A percentile compares a stretch with the other conserved stretches of the same genome.
Evolutionary conservation across 2,329 filamentous ascomycete species (phyloP).

Genomic region (Aureobasidium mangrovei): DNA sequence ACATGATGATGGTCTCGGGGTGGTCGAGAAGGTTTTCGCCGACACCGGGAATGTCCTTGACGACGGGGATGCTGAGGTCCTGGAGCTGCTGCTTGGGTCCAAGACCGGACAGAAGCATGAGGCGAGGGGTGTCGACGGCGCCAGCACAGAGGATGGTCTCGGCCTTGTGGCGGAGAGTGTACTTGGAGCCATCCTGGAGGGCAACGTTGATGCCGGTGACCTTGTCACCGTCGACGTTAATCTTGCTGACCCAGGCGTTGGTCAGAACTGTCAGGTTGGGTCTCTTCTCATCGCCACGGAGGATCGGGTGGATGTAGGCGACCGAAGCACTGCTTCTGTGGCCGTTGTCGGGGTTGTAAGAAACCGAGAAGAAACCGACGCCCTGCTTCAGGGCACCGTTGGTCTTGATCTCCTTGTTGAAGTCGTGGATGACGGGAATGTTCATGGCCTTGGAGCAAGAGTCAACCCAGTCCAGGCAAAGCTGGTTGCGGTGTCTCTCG

Average conservation of each 20-base stretch:
- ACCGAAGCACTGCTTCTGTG: conserved; percentile 78
- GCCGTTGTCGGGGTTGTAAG: conserved; percentile 84
- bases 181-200: conserved; percentile 50
- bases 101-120: conserved; percentile 46
- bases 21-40: conserved; percentile 58
- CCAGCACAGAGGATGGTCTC: conserved; percentile 77
- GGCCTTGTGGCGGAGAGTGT: conserved; percentile 51
- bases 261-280: conserved; percentile 81
- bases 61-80: conserved; percentile 42
- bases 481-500: conserved; percentile 74
- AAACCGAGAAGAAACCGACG: conserved; percentile 83
- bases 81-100: conserved; percentile 41
- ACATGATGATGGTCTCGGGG: conserved; percentile 58
- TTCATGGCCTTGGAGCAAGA: conserved; percentile 69
- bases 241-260: conserved; percentile 75
- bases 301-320: conserved; percentile 86
- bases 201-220: conserved; percentile 68
- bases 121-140: conserved; percentile 69
- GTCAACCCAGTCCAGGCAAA: conserved; percentile 83
- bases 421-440: conserved; percentile 75
- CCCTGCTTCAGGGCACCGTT: conserved; percentile 65
- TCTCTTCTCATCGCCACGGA: conserved; percentile 71
- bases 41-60: conserved; percentile 52
- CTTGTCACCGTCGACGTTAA: conserved; percentile 61
- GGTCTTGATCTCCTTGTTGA: conserved; percentile 72